phyloP scores from a whole-genome alignment of 73 alveolate species.

The Strombidium stylifer region DNA sequence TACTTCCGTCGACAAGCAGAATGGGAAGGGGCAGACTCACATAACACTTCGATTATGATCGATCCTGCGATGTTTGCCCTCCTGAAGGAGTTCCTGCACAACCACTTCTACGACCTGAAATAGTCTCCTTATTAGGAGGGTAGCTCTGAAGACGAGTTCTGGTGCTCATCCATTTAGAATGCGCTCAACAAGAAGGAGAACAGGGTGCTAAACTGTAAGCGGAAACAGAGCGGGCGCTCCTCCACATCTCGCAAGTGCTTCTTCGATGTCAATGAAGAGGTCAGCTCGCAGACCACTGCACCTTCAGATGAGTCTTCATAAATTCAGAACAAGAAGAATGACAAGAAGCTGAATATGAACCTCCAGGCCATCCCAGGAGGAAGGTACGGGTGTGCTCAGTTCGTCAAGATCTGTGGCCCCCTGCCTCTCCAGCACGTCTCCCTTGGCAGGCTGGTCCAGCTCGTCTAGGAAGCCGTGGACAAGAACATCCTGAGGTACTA shows the following conservation, averaged over 20 bases:
- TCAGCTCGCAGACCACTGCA: not conserved
- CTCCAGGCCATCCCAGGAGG: slow-evolving; percentile 78
- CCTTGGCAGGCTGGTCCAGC: slow-evolving; percentile 58
- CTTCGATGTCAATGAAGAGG: not conserved
- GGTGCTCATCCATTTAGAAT: not conserved
- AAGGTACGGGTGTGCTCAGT: slow-evolving; percentile 80
- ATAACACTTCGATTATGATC: no score
- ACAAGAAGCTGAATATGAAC: slow-evolving; percentile 15
- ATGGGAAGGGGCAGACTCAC: no score
- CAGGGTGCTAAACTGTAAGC: not conserved
- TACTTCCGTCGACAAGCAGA: no score
- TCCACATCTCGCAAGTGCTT: no score
- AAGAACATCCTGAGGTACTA: slow-evolving; percentile 65
- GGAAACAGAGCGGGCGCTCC: no score
- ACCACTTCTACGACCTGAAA: slow-evolving; percentile 24
- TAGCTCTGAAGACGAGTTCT: not conserved
- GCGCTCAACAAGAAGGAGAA: not conserved
- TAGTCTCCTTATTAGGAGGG: slow-evolving; percentile 10
- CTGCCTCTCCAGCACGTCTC: slow-evolving; percentile 29
- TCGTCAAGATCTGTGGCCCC: slow-evolving; percentile 66
- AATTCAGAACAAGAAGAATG: not conserved
- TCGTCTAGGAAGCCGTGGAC: slow-evolving; percentile 65
- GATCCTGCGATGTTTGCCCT: no score
- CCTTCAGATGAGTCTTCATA: not conserved
- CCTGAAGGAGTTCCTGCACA: slow-evolving; percentile 35